Conservation (phyloP, 352 stramenopile genomes). For the Pythium rhizo-oryzae region DNA sequence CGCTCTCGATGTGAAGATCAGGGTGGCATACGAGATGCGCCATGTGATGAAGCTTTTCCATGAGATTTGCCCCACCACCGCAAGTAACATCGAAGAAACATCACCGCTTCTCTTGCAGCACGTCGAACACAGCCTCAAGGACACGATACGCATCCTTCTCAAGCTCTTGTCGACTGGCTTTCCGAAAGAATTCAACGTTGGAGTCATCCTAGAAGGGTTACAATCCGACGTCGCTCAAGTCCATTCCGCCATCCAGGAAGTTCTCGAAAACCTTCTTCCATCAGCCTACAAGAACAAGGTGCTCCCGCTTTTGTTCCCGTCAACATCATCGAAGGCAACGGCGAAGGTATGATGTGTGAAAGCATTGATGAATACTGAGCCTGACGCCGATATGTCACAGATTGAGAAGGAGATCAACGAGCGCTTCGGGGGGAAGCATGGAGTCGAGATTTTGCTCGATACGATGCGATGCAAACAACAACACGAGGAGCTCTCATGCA, state of each 20-base stretch:
- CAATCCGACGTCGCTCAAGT: slow-evolving; percentile 75
- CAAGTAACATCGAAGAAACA: slow-evolving; percentile 72
- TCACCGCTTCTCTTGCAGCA: slow-evolving; percentile 78
- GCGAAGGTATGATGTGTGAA: slow-evolving; percentile 32
- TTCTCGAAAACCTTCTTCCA: slow-evolving; percentile 80
- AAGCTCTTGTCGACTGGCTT: slow-evolving; percentile 84
- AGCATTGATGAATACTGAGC: slow-evolving; percentile 22
- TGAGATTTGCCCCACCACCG: slow-evolving; percentile 70
- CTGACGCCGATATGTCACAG: slow-evolving; percentile 32
- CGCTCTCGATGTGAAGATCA: slow-evolving; percentile 70
- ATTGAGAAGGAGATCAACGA: slow-evolving; percentile 59
- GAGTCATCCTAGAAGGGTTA: slow-evolving; percentile 80
- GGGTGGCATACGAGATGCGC: slow-evolving; percentile 74
- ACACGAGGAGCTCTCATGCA: slow-evolving; percentile 65
- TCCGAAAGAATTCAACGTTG: slow-evolving; percentile 80
- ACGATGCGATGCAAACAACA: slow-evolving; percentile 68
- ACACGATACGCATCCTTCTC: slow-evolving; percentile 68
- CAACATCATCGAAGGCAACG: slow-evolving; percentile 53
- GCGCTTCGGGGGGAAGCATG: slow-evolving; percentile 48
- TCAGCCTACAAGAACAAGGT: slow-evolving; percentile 74
- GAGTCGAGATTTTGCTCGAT: slow-evolving; percentile 68
- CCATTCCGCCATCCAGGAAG: slow-evolving; percentile 81
- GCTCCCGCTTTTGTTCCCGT: slow-evolving; percentile 70
- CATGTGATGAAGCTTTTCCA: slow-evolving; percentile 77
- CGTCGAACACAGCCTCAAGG: slow-evolving; percentile 77